These are phyloP conservation scores for Petasospora fabianii DNA, from an alignment of 1,139 yeast genomes.

Conservation along the genomic window DNA sequence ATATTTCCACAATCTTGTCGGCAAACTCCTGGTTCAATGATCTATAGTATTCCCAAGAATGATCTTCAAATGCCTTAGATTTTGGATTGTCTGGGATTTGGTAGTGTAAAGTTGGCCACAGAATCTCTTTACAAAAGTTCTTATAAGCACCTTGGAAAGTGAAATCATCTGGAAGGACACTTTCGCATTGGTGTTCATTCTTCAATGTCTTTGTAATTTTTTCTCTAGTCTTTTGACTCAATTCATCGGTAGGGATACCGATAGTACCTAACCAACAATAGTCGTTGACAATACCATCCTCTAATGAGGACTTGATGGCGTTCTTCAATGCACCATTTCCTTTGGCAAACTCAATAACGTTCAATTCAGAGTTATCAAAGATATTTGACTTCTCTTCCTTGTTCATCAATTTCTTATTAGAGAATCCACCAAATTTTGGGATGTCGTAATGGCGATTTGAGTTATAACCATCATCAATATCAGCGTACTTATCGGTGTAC, in stretches of 20 bases:
- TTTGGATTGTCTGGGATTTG: conserved; percentile 95
- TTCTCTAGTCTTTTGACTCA: conserved; percentile 52
- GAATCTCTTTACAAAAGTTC: conserved; percentile 85
- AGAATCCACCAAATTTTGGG: conserved; percentile 78
- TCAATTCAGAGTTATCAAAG: conserved; percentile 76
- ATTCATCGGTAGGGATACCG: conserved; percentile 85
- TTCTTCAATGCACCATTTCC: conserved; percentile 90
- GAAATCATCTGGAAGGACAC: conserved; percentile 71
- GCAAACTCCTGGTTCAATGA: conserved; percentile 77
- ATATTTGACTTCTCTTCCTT: conserved; percentile 46
- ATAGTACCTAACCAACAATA: conserved; percentile 83
- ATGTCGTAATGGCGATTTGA: conserved; percentile 29
- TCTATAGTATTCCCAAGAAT: conserved; percentile 86
- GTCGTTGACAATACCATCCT: conserved; percentile 35
- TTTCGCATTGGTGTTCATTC: conserved; percentile 52
- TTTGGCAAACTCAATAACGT: conserved; percentile 59
- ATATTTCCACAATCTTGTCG: conserved; percentile 61
- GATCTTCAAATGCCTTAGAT: conserved; percentile 92
- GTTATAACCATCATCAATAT: conserved; percentile 25
- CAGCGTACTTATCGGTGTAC: conserved; percentile 11
- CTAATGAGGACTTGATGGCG: conserved; percentile 66
- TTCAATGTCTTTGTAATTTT: conserved; percentile 46
- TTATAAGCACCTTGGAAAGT: conserved; percentile 87
- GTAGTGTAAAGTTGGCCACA: conserved; percentile 97
- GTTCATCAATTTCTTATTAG: conserved; percentile 44